Evolutionary conservation across 2,329 filamentous ascomycete genomes (phyloP).

Genomic region (Cercospora sojina): DNA sequence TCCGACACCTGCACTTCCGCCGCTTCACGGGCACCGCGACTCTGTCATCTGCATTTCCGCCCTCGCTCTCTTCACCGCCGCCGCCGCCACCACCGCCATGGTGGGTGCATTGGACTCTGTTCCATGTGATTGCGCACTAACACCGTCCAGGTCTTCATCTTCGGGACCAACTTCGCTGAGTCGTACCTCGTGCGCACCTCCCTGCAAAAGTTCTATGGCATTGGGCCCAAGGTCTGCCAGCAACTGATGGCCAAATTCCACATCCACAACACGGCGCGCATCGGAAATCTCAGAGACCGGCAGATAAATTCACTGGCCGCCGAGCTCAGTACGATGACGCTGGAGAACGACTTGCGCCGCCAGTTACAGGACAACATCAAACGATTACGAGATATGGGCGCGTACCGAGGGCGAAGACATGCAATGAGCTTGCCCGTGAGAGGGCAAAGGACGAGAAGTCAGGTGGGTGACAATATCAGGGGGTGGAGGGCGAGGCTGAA

Average conservation of each 20-base stretch:
- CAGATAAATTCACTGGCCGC: slow-evolving; percentile 80
- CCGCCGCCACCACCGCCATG: slow-evolving; percentile 15
- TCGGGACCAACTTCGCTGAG: slow-evolving; percentile 84
- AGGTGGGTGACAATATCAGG: slow-evolving; percentile 48
- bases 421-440: slow-evolving; percentile 89
- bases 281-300: slow-evolving; percentile 71
- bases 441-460: slow-evolving; percentile 83
- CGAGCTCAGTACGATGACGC: slow-evolving; percentile 85
- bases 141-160: slow-evolving; percentile 58
- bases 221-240: slow-evolving; percentile 68
- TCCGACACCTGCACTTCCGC: slow-evolving; percentile 1
- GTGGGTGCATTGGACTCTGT: slow-evolving; percentile 1
- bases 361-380: slow-evolving; percentile 80
- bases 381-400: slow-evolving; percentile 84
- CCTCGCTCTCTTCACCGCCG: neutral
- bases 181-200: slow-evolving; percentile 67
- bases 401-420: slow-evolving; percentile 84
- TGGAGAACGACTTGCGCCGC: slow-evolving; percentile 82
- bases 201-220: slow-evolving; percentile 81
- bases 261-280: slow-evolving; percentile 78
- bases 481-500: neutral
- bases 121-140: neutral
- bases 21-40: neutral
- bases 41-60: neutral
- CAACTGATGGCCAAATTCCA: slow-evolving; percentile 84